Evolutionary conservation across 2,329 filamentous ascomycete genomes (phyloP), one percentile per base, ranked within the genome.

Genomic region (Beauveria varroae): DNA sequence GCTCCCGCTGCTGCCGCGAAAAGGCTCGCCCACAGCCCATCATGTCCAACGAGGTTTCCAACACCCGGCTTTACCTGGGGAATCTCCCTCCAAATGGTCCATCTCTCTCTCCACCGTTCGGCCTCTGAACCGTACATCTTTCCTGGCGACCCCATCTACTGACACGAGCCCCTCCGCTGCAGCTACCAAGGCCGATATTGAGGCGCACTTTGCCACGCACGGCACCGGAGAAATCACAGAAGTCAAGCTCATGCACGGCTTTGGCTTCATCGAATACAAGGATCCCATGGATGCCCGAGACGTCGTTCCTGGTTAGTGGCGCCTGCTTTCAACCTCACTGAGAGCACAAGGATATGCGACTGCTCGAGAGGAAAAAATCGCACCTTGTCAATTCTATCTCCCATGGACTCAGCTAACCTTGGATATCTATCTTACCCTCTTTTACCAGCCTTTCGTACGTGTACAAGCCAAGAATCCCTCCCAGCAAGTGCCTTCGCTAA

Each of bases 191-290:
- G 87, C 90, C 77, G 93, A 99, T 75, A 89, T 99, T 75, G 93
- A 98, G 79, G 86, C 87, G 71, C 93, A 98, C 78, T 99, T 99
- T 79, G 88, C 88, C 75, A 91, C 87, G 72, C 92, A 97, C 86
- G 95, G 93, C 74, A 93, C 92, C 69, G 95, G 95, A 76, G 92
- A 96, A 76, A 98, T 99, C 74, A 95, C 90, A 68, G 95, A 99
- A 81, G 93, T 99, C 80, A 99, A 99, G 82, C 86, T 99, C 66
- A 99, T 99, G 95, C 98, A 96, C 75, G 95, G 95, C 72, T 99
- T 99, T 74, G 95, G 95, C 75, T 99, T 99, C 81, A 96, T 99
- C 74, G 95, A 99, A 78, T 99, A 98, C 78, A 96, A 97, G 78
- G 95, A 98, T 79, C 87, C 92, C 63, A 91, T 97, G 89, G 95